A percentile compares a stretch with the other conserved stretches of the same genome.
These are phyloP conservation scores for Edaphochlamys debaryana DNA, from an alignment of 139 green algal genomes.

Conservation along the genomic window DNA sequence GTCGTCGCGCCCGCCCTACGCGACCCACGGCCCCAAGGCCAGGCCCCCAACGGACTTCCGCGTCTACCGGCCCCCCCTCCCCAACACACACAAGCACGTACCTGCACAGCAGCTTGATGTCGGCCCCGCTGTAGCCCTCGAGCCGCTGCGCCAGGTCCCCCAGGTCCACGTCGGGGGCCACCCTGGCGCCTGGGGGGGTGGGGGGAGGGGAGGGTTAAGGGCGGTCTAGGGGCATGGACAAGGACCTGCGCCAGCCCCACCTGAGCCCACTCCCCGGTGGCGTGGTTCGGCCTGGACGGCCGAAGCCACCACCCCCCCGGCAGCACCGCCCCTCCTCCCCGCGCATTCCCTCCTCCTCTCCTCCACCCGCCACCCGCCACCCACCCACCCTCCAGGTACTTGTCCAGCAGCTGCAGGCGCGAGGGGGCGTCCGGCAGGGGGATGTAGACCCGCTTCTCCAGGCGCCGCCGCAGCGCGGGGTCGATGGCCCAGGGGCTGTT, in stretches of 20 bases:
- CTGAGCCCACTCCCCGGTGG: too few species aligned
- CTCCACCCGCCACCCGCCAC: background rate
- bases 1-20: too few species aligned
- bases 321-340: too few species aligned
- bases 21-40: too few species aligned
- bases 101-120: background rate
- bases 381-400: background rate
- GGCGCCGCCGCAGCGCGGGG: background rate
- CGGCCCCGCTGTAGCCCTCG: background rate
- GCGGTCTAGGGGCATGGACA: too few species aligned
- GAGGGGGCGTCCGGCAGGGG: background rate
- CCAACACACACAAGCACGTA: background rate
- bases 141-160: background rate
- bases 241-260: too few species aligned
- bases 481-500: background rate
- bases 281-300: too few species aligned
- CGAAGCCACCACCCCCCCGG: too few species aligned
- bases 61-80: too few species aligned
- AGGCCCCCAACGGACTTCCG: too few species aligned
- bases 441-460: conserved; percentile 2
- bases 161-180: background rate
- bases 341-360: too few species aligned
- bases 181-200: background rate
- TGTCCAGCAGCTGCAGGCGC: background rate
- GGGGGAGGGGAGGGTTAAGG: too few species aligned